Evolutionary conservation across 2,329 filamentous ascomycete genomes (phyloP).

Genomic region (Cladobotryum mycophilum): DNA sequence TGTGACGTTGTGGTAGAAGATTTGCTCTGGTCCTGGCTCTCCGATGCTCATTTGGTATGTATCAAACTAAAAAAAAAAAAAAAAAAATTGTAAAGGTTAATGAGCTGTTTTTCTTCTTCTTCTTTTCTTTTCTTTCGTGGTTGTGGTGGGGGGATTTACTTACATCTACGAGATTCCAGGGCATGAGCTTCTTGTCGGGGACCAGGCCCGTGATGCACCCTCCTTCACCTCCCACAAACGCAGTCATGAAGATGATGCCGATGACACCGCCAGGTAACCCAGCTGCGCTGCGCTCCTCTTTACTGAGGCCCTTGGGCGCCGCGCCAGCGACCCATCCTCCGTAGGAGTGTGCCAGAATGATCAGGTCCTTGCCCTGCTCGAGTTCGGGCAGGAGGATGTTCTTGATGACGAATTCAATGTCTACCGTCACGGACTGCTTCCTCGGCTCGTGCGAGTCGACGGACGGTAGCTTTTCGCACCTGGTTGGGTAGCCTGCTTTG

Average conservation of each 20-base stretch:
- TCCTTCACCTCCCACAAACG: background rate
- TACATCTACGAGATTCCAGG: too few species aligned
- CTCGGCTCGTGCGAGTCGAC: slow-evolving; percentile 4
- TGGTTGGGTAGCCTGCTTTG: slow-evolving; percentile 9
- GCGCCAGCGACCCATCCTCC: slow-evolving; percentile 15
- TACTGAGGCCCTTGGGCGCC: slow-evolving; percentile 15
- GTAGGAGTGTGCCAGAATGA: slow-evolving; percentile 19
- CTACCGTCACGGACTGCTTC: slow-evolving; percentile 1
- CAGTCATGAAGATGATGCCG: slow-evolving; percentile 13
- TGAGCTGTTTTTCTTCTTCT: too few species aligned
- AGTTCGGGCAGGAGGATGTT: slow-evolving; percentile 10
- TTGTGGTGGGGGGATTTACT: too few species aligned
- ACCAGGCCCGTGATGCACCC: too few species aligned
- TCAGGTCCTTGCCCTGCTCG: slow-evolving; percentile 15
- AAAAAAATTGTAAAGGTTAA: too few species aligned
- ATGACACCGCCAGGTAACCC: slow-evolving; percentile 11
- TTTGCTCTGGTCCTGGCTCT: slow-evolving; percentile 40
- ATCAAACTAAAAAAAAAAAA: too few species aligned
- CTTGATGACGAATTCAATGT: slow-evolving; percentile 8
- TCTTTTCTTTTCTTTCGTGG: too few species aligned
- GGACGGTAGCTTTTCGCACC: slow-evolving; percentile 5
- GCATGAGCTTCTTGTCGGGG: too few species aligned
- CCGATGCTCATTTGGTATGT: too few species aligned
- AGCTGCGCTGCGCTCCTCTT: slow-evolving; percentile 6
- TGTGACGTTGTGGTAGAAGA: slow-evolving; percentile 9